Conservation (phyloP, 192 early-diverging fungal genomes). For the Coemansia sp. region DNA sequence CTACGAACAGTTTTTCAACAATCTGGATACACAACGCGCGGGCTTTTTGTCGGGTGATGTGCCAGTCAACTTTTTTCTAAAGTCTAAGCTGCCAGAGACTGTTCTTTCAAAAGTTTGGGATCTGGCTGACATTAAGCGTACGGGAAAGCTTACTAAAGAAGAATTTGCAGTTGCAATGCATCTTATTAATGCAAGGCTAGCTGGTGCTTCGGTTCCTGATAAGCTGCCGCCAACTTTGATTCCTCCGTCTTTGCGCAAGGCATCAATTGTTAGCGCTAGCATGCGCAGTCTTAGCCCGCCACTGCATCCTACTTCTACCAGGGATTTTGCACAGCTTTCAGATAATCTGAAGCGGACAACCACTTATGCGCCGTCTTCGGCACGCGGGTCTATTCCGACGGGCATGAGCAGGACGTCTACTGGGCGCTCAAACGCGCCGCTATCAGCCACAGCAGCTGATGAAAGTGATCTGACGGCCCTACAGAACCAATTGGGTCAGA, state of each 20-base stretch:
- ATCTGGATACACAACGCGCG: conserved; percentile 60
- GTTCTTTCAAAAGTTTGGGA: conserved; percentile 81
- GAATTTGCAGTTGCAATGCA: conserved; percentile 84
- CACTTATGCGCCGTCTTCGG: conserved; percentile 23
- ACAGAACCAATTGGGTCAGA: conserved; percentile 44
- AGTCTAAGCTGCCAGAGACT: conserved; percentile 67
- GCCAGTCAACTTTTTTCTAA: conserved; percentile 74
- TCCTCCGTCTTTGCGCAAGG: conserved; percentile 49
- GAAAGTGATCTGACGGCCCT: conserved; percentile 24
- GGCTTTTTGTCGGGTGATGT: conserved; percentile 74
- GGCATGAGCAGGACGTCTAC: conserved; percentile 30
- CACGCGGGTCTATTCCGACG: conserved; percentile 15
- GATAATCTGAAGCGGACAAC: conserved; percentile 36
- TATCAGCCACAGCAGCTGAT: conserved; percentile 30
- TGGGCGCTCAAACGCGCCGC: conserved; percentile 17
- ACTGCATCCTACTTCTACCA: conserved; percentile 28
- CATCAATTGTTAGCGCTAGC: conserved; percentile 34
- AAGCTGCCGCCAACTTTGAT: conserved; percentile 48
- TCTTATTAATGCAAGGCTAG: conserved; percentile 64
- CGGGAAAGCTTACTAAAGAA: conserved; percentile 62
- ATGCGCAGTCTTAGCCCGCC: conserved; percentile 36
- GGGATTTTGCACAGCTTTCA: conserved; percentile 15
- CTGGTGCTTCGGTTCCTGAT: conserved; percentile 57
- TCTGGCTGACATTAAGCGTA: conserved; percentile 64
- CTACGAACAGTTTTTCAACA: conserved; percentile 75